Evolutionary conservation across 352 stramenopile genomes (phyloP).

Genomic region (Globisporangium echinulatum): DNA sequence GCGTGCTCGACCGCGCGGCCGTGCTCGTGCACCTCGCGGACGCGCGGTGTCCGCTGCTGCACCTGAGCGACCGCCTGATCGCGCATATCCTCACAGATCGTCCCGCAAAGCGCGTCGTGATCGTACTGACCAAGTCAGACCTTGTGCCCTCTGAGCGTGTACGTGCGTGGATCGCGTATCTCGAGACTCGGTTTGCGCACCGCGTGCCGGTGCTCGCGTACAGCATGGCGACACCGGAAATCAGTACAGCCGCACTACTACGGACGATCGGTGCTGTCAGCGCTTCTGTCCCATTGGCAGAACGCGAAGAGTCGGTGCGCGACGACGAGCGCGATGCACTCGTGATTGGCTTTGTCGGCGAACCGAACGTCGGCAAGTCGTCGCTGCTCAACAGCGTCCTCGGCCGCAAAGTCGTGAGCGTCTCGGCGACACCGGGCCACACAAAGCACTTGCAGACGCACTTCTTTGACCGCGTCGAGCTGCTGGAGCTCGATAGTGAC

Average conservation of each 20-base stretch:
- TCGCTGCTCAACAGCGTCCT: conserved; percentile 91
- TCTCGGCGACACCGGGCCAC: conserved; percentile 69
- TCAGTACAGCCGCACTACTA: conserved; percentile 40
- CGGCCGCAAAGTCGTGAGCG: conserved; percentile 69
- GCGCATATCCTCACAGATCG: conserved; percentile 31
- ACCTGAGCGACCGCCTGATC: conserved; percentile 65
- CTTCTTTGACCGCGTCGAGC: conserved; percentile 55
- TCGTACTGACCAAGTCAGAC: conserved; percentile 99
- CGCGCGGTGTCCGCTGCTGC: conserved; percentile 59
- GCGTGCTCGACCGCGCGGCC: conserved; percentile 68
- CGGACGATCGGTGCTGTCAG: conserved; percentile 32
- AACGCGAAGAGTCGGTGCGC: conserved; percentile 91
- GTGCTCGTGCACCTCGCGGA: conserved; percentile 76
- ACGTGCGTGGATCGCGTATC: conserved; percentile 90
- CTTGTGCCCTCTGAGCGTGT: conserved; percentile 85
- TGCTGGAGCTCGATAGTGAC: conserved; percentile 41
- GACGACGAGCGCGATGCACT: conserved; percentile 51
- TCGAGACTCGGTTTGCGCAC: conserved; percentile 80
- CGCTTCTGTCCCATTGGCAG: conserved; percentile 24
- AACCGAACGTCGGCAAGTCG: conserved; percentile 95
- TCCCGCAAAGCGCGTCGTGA: conserved; percentile 88
- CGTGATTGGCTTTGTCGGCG: conserved; percentile 95
- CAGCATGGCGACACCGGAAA: conserved; percentile 54
- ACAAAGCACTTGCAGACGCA: conserved; percentile 84
- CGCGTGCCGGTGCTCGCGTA: conserved; percentile 80